Evolutionary conservation across 495 filamentous ascomycete genomes (phyloP).

Genomic region (Penicillium simplicissimum): DNA sequence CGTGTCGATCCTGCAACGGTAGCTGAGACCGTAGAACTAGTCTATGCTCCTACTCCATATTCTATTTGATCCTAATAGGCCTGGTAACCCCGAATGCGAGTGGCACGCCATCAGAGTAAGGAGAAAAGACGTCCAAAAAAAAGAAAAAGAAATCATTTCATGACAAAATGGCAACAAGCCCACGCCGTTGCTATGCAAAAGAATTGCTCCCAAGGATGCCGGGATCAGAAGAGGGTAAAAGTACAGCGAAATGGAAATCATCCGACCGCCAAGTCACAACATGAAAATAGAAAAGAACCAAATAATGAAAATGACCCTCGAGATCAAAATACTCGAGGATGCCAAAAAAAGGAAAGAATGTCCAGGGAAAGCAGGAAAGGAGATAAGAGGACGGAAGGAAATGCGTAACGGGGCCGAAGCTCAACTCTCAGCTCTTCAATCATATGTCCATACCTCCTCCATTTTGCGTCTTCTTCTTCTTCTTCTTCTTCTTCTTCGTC

Average conservation of each 20-base stretch:
- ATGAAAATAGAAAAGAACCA: conserved; percentile 5
- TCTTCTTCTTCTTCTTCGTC: conserved; percentile 15
- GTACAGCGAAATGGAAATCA: conserved; percentile 20
- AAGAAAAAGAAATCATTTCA: conserved; percentile 6
- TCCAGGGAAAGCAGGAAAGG: conserved; percentile 15
- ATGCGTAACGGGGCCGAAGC: neutral
- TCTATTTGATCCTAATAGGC: no score
- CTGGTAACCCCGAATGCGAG: neutral
- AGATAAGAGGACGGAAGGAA: conserved; percentile 7
- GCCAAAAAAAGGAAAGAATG: conserved; percentile 29
- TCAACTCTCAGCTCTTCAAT: conserved; percentile 9
- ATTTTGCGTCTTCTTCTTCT: conserved; percentile 6
- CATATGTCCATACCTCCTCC: conserved; percentile 19
- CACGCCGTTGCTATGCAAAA: conserved; percentile 37
- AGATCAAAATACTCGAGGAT: conserved; percentile 20
- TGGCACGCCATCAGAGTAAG: neutral
- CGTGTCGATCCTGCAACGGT: conserved; percentile 7
- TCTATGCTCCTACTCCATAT: conserved; percentile 16
- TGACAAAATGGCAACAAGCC: conserved; percentile 8
- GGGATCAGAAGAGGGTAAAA: conserved; percentile 23
- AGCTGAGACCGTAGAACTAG: neutral
- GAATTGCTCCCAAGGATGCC: conserved; percentile 16
- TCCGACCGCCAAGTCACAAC: conserved; percentile 7
- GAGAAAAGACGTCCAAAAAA: neutral
- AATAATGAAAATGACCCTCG: conserved; percentile 2